Percentiles rank a stretch among this genome's conserved stretches.
Conservation (phyloP, 2,329 filamentous ascomycete genomes). For the Exophiala sideris region DNA sequence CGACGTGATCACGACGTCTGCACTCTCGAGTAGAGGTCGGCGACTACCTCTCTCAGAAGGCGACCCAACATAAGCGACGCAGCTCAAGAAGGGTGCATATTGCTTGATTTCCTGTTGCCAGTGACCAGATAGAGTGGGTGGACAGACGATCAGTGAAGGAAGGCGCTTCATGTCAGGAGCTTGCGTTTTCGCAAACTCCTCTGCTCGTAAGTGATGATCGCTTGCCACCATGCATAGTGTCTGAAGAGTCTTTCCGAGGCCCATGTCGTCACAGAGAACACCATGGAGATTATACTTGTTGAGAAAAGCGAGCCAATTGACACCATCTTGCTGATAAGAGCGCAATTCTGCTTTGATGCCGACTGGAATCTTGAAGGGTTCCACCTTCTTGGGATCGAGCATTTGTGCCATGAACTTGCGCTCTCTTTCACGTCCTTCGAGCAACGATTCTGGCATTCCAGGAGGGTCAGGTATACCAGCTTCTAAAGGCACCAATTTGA, state of each 20-base stretch:
- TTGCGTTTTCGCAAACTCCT: slow-evolving; percentile 81
- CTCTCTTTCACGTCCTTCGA: slow-evolving; percentile 88
- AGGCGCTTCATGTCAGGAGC: slow-evolving; percentile 73
- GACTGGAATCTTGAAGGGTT: slow-evolving; percentile 88
- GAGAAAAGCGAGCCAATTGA: slow-evolving; percentile 97
- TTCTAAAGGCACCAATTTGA: slow-evolving; percentile 94
- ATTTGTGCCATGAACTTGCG: slow-evolving; percentile 96
- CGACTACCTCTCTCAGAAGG: slow-evolving; percentile 74
- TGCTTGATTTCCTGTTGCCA: slow-evolving; percentile 98
- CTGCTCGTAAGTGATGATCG: slow-evolving; percentile 88
- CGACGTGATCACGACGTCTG: slow-evolving; percentile 93
- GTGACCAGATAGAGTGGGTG: slow-evolving; percentile 91
- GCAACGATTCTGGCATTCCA: slow-evolving; percentile 80
- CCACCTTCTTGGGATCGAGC: slow-evolving; percentile 93
- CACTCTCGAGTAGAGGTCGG: slow-evolving; percentile 65
- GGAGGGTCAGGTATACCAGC: slow-evolving; percentile 96
- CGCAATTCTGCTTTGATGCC: slow-evolving; percentile 95
- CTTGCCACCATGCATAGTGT: slow-evolving; percentile 97
- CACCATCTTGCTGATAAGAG: slow-evolving; percentile 96
- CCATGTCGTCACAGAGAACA: slow-evolving; percentile 99
- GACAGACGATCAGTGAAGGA: slow-evolving; percentile 91
- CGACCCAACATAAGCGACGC: slow-evolving; percentile 86
- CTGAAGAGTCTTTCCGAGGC: slow-evolving; percentile 93
- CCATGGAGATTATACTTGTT: slow-evolving; percentile 98
- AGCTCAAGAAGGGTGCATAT: slow-evolving; percentile 89